Evolutionary conservation across 768 basidiomycete species (phyloP).

Genomic region (Pleurotus djamor): DNA sequence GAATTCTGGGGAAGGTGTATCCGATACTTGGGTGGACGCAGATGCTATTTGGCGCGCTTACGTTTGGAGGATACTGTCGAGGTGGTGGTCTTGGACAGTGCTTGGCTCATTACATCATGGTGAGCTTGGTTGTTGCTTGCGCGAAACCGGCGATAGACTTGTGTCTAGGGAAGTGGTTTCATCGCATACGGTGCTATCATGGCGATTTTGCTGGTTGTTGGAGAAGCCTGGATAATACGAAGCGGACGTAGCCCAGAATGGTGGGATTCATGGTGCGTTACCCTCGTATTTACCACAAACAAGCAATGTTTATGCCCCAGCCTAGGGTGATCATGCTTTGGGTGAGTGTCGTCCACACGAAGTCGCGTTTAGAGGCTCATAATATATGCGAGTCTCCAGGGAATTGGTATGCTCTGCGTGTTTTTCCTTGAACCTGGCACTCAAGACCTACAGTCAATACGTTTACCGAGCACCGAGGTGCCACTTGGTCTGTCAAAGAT

Average conservation of each 20-base stretch:
- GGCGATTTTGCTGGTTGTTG: constrained; percentile 73
- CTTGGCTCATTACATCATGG: constrained; percentile 88
- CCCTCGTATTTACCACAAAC: neutral
- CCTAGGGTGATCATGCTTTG: constrained; percentile 49
- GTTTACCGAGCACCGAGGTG: constrained; percentile 87
- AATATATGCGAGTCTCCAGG: constrained; percentile 27
- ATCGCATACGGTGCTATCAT: constrained; percentile 85
- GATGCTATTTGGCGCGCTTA: constrained; percentile 82
- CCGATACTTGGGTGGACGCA: constrained; percentile 89
- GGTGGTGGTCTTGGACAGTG: constrained; percentile 83
- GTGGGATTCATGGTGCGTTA: constrained; percentile 76
- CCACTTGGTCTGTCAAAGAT: constrained; percentile 84
- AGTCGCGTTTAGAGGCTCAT: neutral
- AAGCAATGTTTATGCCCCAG: neutral
- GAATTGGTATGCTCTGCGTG: constrained; percentile 45
- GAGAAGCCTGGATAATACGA: constrained; percentile 73
- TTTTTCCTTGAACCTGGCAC: neutral
- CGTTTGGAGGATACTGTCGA: constrained; percentile 75
- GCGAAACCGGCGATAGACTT: neutral
- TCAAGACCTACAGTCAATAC: constrained; percentile 64
- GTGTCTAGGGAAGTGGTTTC: constrained; percentile 62
- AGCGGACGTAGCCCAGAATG: constrained; percentile 78
- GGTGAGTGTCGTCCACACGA: constrained; percentile 27
- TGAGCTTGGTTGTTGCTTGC: neutral
- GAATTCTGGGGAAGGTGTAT: constrained; percentile 79